phyloP scores from a whole-genome alignment of 345 rosid species.

The Citrus maxima region DNA sequence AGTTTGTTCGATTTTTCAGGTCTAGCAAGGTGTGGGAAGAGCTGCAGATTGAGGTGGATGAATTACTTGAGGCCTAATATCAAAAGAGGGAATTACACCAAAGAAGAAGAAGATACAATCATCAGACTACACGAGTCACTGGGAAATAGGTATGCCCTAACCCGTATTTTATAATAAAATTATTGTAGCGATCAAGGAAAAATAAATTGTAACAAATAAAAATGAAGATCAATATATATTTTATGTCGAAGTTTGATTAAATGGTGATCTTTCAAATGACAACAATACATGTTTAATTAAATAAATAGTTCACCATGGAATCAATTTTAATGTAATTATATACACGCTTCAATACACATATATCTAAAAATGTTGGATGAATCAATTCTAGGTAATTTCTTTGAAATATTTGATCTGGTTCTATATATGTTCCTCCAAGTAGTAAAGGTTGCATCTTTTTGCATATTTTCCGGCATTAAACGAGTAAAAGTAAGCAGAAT shows the following conservation, averaged over 20 bases:
- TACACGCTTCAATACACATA: background rate
- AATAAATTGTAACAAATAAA: background rate
- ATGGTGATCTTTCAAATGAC: background rate
- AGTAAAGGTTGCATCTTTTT: background rate
- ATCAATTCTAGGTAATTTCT: too few species aligned
- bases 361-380: background rate
- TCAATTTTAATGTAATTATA: background rate
- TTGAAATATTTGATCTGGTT: too few species aligned
- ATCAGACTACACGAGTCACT: slow-evolving; percentile 31
- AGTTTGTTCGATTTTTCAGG: slow-evolving; percentile 28
- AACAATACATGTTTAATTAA: background rate
- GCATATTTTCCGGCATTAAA: background rate
- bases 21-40: slow-evolving; percentile 58
- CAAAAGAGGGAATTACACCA: slow-evolving; percentile 52
- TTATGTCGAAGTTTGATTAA: background rate
- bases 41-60: slow-evolving; percentile 64
- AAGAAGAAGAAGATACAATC: slow-evolving; percentile 52
- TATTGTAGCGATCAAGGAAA: background rate
- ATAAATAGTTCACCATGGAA: background rate
- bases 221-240: background rate
- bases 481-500: background rate
- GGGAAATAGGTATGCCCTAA: slow-evolving; percentile 40
- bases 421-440: too few species aligned
- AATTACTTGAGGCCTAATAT: slow-evolving; percentile 55
- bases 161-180: background rate